These are phyloP conservation scores for Setomelanomma holmii DNA, from an alignment of 2,329 filamentous ascomycete species.

Conservation along the genomic window DNA sequence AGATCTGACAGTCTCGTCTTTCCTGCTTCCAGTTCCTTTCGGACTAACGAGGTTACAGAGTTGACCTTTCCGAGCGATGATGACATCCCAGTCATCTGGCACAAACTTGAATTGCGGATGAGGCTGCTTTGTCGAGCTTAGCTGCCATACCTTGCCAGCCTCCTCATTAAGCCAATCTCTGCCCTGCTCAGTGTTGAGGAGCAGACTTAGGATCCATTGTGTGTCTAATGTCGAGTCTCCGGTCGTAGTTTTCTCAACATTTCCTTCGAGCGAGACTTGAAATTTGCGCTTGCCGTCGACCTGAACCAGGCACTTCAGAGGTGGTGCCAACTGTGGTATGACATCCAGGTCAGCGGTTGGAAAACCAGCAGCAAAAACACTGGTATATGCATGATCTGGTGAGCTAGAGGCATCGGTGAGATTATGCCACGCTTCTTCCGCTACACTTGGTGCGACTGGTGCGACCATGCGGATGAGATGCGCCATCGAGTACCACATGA, in stretches of 20 bases:
- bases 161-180: slow-evolving; percentile 57
- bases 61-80: slow-evolving; percentile 71
- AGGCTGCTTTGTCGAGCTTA: slow-evolving; percentile 11
- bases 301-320: slow-evolving; percentile 71
- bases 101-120: slow-evolving; percentile 10
- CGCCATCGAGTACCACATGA: slow-evolving; percentile 60
- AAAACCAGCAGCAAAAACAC: slow-evolving; percentile 62
- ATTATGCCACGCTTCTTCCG: slow-evolving; percentile 79
- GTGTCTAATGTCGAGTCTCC: background rate
- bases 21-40: background rate
- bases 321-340: slow-evolving; percentile 59
- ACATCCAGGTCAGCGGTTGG: slow-evolving; percentile 60
- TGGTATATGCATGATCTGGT: slow-evolving; percentile 4
- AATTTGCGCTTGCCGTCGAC: slow-evolving; percentile 81
- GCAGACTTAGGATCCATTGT: slow-evolving; percentile 65
- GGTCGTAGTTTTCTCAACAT: slow-evolving; percentile 44
- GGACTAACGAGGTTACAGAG: slow-evolving; percentile 74
- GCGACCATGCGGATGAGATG: slow-evolving; percentile 75
- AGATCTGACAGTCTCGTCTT: background rate
- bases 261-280: slow-evolving; percentile 68
- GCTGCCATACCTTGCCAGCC: slow-evolving; percentile 41
- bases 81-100: slow-evolving; percentile 57
- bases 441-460: slow-evolving; percentile 79
- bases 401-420: slow-evolving; percentile 50
- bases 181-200: slow-evolving; percentile 69